A percentile compares a stretch with the other conserved stretches of the same genome.
Conservation (phyloP, 306 rosid species). For the Begonia fuchsioides region DNA sequence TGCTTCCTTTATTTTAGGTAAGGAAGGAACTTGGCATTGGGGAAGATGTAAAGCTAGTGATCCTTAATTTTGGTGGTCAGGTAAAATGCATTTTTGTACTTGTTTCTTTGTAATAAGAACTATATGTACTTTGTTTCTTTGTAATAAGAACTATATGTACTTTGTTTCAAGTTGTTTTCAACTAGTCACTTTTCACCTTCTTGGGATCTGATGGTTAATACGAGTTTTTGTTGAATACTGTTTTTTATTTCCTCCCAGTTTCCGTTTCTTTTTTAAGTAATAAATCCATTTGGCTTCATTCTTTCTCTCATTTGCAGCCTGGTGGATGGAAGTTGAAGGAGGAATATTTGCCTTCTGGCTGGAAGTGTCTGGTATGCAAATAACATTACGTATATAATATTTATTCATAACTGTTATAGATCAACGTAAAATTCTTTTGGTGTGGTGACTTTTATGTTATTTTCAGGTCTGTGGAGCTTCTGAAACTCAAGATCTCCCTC, state of each 20-base stretch:
- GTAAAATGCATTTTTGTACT: no score
- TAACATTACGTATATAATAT: no score
- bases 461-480: constrained; percentile 93
- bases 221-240: not conserved
- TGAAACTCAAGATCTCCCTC: constrained; percentile 59
- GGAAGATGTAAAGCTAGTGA: constrained; percentile 60
- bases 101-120: no score
- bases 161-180: no score
- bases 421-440: constrained; percentile 3
- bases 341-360: constrained; percentile 79
- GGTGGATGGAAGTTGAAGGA: constrained; percentile 86
- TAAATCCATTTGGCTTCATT: not conserved
- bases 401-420: no score
- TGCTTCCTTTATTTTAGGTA: constrained; percentile 40
- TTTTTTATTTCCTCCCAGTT: not conserved
- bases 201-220: no score
- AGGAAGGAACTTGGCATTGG: constrained; percentile 62
- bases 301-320: constrained; percentile 52
- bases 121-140: no score
- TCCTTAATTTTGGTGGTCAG: constrained; percentile 98
- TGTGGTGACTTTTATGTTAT: constrained; percentile 5
- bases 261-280: not conserved
- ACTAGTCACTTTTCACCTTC: no score
- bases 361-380: constrained; percentile 75
- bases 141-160: no score